Conservation (phyloP, 768 basidiomycete genomes). For the Pluteus cervinus region DNA sequence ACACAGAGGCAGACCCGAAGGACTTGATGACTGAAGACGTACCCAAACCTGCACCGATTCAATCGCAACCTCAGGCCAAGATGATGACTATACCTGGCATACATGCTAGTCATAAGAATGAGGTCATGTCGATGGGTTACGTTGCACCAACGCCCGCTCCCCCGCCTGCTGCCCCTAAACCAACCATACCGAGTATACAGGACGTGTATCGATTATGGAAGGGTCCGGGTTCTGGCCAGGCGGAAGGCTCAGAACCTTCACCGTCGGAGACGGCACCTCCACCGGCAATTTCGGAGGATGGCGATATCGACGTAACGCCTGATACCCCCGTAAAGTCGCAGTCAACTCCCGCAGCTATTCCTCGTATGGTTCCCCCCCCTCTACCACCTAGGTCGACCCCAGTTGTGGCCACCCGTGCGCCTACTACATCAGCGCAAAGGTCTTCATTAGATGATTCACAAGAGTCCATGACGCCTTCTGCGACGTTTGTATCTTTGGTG, state of each 20-base stretch:
- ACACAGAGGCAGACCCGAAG: slow-evolving; percentile 26
- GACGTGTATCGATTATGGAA: slow-evolving; percentile 76
- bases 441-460: slow-evolving; percentile 4
- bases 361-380: slow-evolving; percentile 18
- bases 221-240: slow-evolving; percentile 29
- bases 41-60: slow-evolving; percentile 43
- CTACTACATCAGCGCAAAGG: slow-evolving; percentile 4
- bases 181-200: slow-evolving; percentile 54
- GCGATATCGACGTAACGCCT: slow-evolving; percentile 22
- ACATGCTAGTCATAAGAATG: slow-evolving; percentile 77
- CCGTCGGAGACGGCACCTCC: slow-evolving; percentile 10
- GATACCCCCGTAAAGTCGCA: slow-evolving; percentile 9
- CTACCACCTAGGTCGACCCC: slow-evolving; percentile 38
- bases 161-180: slow-evolving; percentile 28
- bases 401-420: slow-evolving; percentile 13
- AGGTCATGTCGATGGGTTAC: slow-evolving; percentile 82
- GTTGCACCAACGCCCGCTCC: slow-evolving; percentile 41
- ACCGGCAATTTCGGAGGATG: slow-evolving; percentile 13
- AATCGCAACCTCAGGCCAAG: slow-evolving; percentile 72
- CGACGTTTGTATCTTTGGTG: slow-evolving; percentile 7
- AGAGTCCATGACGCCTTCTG: slow-evolving; percentile 4
- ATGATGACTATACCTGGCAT: slow-evolving; percentile 88
- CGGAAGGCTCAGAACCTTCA: too few relatives aligned
- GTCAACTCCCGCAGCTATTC: slow-evolving; percentile 10
- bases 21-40: slow-evolving; percentile 15